Evolutionary conservation across 495 filamentous ascomycete genomes (phyloP), one percentile per base, ranked within the genome.

Genomic region (Rhypophila decipiens): DNA sequence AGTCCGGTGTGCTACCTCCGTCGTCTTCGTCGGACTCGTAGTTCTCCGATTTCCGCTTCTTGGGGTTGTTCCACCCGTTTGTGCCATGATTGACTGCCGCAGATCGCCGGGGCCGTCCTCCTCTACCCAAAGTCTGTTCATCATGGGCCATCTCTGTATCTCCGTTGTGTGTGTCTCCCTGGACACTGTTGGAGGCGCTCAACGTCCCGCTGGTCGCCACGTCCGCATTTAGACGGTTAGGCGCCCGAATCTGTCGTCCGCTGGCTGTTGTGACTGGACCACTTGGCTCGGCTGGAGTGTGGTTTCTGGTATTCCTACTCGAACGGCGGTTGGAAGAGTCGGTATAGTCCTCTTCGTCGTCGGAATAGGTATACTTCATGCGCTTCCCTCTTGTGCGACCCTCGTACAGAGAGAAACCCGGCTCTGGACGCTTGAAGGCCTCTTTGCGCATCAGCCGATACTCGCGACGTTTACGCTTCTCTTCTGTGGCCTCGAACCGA

Each of bases 351-450:
- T 84, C 84, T 55, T 94, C 88, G 33, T 95, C 90, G 35, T 95
- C 89, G 0, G 89, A 95, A 61, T 86, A 97, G 0, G 90, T 96
- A 52, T 97, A 98, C 61, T 87, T 94, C 65, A 95, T 84, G 37
- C 90, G 84, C 69, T 97, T 97, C 34, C 93, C 93, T 43, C 93
- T 80, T 0, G 94, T 97, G 36, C 93, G 88, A 31, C 94, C 94
- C 70, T 98, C 93, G 65, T 97, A 97, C 42, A 93, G 72, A 12
- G 89, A 96, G 66, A 90, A 90, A 3, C 88, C 90, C 21, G 85
- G 84, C 54, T 95, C 90, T 3, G 90, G 89, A 12, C 91, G 84
- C 43, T 81, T 75, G 66, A 97, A 98, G 46, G 85, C 83, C 39
- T 88, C 86, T 61, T 95, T 94, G 45, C 88, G 85, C 47, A 79